Conservation (phyloP, 2,329 filamentous ascomycete genomes). For the Lasiodiplodia sp. region DNA sequence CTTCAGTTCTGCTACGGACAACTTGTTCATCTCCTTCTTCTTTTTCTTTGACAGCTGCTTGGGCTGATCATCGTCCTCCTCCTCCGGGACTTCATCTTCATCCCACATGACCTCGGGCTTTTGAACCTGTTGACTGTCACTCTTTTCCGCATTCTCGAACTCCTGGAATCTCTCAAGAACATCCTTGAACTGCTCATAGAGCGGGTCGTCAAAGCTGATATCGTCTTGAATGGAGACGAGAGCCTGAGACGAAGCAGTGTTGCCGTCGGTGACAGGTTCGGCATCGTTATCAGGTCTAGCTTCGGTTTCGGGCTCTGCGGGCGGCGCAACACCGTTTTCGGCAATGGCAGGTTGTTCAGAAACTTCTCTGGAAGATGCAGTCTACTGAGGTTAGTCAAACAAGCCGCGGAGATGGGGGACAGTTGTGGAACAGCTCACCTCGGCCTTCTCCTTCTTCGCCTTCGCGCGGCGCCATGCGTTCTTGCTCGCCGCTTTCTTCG, state of each 20-base stretch:
- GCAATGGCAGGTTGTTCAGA: conserved; percentile 45
- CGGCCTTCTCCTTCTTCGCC: conserved; percentile 90
- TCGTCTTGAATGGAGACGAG: conserved; percentile 52
- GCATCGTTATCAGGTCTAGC: conserved; percentile 31
- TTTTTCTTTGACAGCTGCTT: conserved; percentile 92
- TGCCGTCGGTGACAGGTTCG: conserved; percentile 39
- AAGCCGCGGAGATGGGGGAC: background rate
- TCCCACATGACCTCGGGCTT: conserved; percentile 88
- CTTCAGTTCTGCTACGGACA: conserved; percentile 95
- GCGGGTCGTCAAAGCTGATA: conserved; percentile 73
- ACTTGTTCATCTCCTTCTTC: conserved; percentile 86
- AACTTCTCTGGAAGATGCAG: conserved; percentile 35
- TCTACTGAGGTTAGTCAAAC: conserved; percentile 6
- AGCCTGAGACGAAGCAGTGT: conserved; percentile 42
- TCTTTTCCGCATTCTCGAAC: conserved; percentile 63
- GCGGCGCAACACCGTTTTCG: conserved; percentile 39
- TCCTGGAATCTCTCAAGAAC: conserved; percentile 78
- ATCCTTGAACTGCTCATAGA: conserved; percentile 83
- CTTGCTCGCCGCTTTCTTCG: conserved; percentile 61
- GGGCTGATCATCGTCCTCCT: conserved; percentile 72
- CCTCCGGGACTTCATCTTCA: conserved; percentile 84
- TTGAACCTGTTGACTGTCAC: conserved; percentile 58
- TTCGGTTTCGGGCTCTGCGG: conserved; percentile 37
- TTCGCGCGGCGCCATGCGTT: conserved; percentile 92
- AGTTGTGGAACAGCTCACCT: conserved; percentile 49